phyloP scores from a whole-genome alignment of 441 rosid genomes.

The Pelargonium fulgidum region DNA sequence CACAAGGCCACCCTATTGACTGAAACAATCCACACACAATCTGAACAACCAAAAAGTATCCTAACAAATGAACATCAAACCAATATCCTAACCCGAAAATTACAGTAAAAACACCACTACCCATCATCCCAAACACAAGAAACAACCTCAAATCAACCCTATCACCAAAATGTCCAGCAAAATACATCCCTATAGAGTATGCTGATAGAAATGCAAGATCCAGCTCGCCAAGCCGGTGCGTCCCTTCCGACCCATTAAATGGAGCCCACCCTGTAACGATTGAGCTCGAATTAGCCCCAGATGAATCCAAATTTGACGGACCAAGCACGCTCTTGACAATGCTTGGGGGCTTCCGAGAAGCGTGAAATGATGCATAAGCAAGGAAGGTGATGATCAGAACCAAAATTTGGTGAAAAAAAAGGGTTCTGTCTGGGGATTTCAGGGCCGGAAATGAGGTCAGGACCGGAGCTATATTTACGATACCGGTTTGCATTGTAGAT shows the following conservation, averaged over 20 bases:
- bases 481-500: constrained; percentile 33
- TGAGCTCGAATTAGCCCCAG: constrained; percentile 24
- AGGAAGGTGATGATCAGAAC: constrained; percentile 61
- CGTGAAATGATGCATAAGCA: constrained; percentile 87
- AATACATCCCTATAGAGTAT: constrained; percentile 77
- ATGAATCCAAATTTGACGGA: constrained; percentile 22
- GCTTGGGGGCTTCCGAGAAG: constrained; percentile 94
- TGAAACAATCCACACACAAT: constrained; percentile 78
- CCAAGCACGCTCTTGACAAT: constrained; percentile 89
- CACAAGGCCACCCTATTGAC: constrained; percentile 95
- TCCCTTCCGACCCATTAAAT: constrained; percentile 58
- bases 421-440: constrained; percentile 53
- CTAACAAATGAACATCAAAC: constrained; percentile 55
- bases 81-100: constrained; percentile 76
- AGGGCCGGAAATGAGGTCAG: constrained; percentile 47
- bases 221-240: constrained; percentile 74
- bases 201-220: constrained; percentile 74
- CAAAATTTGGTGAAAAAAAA: constrained; percentile 50
- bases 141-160: constrained; percentile 73
- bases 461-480: constrained; percentile 41
- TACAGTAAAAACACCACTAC: constrained; percentile 68
- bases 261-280: constrained; percentile 70
- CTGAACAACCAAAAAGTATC: constrained; percentile 58
- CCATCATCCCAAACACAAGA: constrained; percentile 85
- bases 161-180: constrained; percentile 83